Conservation (phyloP, 116 monocot genomes). For the Zostera marina region DNA sequence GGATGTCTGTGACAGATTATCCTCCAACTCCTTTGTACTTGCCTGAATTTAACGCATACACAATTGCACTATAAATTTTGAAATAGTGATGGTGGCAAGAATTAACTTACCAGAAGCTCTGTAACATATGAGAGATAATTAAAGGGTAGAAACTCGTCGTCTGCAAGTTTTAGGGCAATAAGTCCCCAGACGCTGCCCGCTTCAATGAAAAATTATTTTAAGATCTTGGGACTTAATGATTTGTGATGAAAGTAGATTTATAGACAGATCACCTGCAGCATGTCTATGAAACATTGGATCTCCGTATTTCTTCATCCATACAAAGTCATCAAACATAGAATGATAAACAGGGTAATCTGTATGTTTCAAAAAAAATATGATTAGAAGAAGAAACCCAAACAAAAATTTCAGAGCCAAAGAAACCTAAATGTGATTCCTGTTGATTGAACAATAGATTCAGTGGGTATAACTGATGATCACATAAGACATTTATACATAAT, state of each 20-base stretch:
- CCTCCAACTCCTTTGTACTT: constrained; percentile 27
- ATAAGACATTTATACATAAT: no score
- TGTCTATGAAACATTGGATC: constrained; percentile 74
- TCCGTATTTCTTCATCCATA: constrained; percentile 86
- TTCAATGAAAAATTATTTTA: constrained; percentile 11
- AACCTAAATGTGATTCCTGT: no score
- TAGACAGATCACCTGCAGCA: constrained; percentile 38
- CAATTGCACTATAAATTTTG: background rate
- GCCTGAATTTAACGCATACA: constrained; percentile 15
- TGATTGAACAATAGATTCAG: no score
- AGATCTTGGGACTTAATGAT: background rate
- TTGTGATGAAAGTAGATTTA: background rate
- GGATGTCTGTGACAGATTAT: constrained; percentile 13
- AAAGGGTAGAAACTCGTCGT: constrained; percentile 76
- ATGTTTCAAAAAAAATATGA: background rate
- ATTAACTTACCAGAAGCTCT: constrained; percentile 41
- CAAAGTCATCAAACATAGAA: constrained; percentile 69
- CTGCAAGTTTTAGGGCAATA: constrained; percentile 68
- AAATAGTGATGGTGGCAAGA: background rate
- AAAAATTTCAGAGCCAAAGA: background rate
- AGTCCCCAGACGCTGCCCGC: constrained; percentile 68
- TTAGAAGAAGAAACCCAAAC: background rate
- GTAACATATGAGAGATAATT: constrained; percentile 54
- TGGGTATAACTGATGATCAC: no score
- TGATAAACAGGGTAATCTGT: constrained; percentile 83